These are phyloP conservation scores for Knufia fluminis DNA, from an alignment of 2,329 filamentous ascomycete species.

Conservation along the genomic window DNA sequence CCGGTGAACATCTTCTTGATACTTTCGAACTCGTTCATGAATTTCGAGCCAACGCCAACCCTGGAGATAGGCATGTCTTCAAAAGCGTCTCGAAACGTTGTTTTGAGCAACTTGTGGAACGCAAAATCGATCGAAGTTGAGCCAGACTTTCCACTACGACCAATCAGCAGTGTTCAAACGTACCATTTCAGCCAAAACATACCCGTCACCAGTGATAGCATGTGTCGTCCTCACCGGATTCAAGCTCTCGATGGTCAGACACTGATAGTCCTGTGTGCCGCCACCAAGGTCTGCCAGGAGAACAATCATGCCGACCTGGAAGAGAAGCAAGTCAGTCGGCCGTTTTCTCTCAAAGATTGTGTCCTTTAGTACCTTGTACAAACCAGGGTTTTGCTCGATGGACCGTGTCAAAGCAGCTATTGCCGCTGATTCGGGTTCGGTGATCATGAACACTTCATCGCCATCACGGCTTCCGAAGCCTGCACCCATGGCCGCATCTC, in stretches of 20 bases:
- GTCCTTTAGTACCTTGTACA: neutral
- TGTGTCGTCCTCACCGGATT: too few species aligned
- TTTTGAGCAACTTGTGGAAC: constrained; percentile 26
- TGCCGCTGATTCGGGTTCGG: constrained; percentile 23
- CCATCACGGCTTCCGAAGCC: constrained; percentile 11
- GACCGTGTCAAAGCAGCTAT: constrained; percentile 14
- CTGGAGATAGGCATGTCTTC: constrained; percentile 19
- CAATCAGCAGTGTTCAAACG: too few species aligned
- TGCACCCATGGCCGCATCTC: constrained; percentile 12
- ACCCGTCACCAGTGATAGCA: neutral
- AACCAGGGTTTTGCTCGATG: neutral
- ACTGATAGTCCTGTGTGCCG: constrained; percentile 17
- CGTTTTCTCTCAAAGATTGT: too few species aligned
- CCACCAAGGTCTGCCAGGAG: constrained; percentile 20
- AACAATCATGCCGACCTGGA: constrained; percentile 5
- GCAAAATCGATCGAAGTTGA: constrained; percentile 28
- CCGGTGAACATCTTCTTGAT: constrained; percentile 26
- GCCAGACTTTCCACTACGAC: constrained; percentile 28
- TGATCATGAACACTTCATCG: constrained; percentile 15
- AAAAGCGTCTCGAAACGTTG: constrained; percentile 26
- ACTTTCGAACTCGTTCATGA: constrained; percentile 30
- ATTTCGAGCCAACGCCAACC: constrained; percentile 25
- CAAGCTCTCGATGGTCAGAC: constrained; percentile 6
- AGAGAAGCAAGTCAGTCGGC: too few species aligned
- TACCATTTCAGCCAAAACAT: neutral